A percentile compares a stretch with the other conserved stretches of the same genome.
Evolutionary conservation across 176 grass and related monocot species (phyloP).

Genomic region (Oryza meridionalis): DNA sequence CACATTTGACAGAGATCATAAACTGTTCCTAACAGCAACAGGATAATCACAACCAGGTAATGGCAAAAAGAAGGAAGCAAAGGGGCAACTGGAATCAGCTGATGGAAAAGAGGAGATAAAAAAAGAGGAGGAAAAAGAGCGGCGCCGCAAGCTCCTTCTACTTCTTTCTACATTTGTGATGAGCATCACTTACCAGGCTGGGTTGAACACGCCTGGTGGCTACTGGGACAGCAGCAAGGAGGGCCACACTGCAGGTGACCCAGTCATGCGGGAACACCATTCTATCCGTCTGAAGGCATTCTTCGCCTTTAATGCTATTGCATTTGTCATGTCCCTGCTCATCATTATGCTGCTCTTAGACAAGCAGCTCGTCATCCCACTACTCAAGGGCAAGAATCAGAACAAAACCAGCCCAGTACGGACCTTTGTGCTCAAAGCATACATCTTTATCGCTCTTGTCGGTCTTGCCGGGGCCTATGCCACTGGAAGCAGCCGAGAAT

Average conservation of each 20-base stretch:
- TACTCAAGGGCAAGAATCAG: not conserved
- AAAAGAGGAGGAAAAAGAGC: not conserved
- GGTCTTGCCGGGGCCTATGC: not conserved
- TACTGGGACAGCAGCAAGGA: not conserved
- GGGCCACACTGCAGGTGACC: not conserved
- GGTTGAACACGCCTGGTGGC: slow-evolving; percentile 24
- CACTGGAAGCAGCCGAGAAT: not conserved
- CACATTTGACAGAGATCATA: too few relatives aligned
- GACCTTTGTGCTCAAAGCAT: not conserved
- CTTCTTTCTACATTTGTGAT: slow-evolving; percentile 33
- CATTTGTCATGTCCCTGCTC: slow-evolving; percentile 19
- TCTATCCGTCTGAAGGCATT: not conserved
- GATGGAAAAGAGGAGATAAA: too few relatives aligned
- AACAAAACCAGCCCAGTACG: not conserved
- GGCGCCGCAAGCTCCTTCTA: slow-evolving; percentile 7
- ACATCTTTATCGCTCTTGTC: not conserved
- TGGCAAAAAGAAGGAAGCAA: too few relatives aligned
- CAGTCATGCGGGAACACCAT: slow-evolving; percentile 13
- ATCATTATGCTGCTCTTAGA: slow-evolving; percentile 19
- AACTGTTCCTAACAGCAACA: too few relatives aligned
- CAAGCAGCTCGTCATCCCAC: not conserved
- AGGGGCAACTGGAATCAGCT: not conserved
- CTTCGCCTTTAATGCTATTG: not conserved
- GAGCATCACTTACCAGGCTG: slow-evolving; percentile 27
- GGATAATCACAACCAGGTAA: too few relatives aligned